Conservation (phyloP, 1,139 yeast species). For the Candida tetrigidarum region DNA sequence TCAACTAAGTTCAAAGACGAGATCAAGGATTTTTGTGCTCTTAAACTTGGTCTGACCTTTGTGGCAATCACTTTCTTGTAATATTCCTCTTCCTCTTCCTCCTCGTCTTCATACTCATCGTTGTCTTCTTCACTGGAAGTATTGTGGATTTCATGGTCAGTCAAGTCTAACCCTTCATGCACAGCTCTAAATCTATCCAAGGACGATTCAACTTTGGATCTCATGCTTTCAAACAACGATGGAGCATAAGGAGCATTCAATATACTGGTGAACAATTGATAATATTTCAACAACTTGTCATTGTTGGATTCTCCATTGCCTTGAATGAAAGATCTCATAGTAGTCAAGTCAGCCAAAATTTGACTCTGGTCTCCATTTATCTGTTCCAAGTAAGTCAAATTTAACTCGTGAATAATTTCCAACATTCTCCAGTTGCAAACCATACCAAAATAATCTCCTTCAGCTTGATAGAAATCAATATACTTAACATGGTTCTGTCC, state of each 20-base stretch:
- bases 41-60: slow-evolving; percentile 12
- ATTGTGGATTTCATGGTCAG: slow-evolving; percentile 31
- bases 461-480: slow-evolving; percentile 32
- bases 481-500: slow-evolving; percentile 37
- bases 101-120: slow-evolving; percentile 22
- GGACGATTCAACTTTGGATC: slow-evolving; percentile 21
- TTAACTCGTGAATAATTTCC: slow-evolving; percentile 39
- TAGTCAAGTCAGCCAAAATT: slow-evolving; percentile 28
- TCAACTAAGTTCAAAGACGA: slow-evolving; percentile 36
- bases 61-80: slow-evolving; percentile 14
- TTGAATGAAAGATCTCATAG: slow-evolving; percentile 24
- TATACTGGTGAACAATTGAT: slow-evolving; percentile 34
- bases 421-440: slow-evolving; percentile 43
- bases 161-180: slow-evolving; percentile 32
- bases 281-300: slow-evolving; percentile 23
- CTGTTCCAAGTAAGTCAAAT: slow-evolving; percentile 30
- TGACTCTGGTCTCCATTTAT: slow-evolving; percentile 20
- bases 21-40: slow-evolving; percentile 28
- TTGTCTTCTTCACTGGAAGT: slow-evolving; percentile 26
- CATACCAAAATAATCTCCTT: slow-evolving; percentile 29
- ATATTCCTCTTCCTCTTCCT: slow-evolving; percentile 16
- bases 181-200: slow-evolving; percentile 26
- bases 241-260: slow-evolving; percentile 28
- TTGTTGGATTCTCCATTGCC: slow-evolving; percentile 7
- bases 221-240: slow-evolving; percentile 25